Base-by-base conservation (phyloP, 2,329 filamentous ascomycete species). In the Fusarium mundagurra region DNA sequence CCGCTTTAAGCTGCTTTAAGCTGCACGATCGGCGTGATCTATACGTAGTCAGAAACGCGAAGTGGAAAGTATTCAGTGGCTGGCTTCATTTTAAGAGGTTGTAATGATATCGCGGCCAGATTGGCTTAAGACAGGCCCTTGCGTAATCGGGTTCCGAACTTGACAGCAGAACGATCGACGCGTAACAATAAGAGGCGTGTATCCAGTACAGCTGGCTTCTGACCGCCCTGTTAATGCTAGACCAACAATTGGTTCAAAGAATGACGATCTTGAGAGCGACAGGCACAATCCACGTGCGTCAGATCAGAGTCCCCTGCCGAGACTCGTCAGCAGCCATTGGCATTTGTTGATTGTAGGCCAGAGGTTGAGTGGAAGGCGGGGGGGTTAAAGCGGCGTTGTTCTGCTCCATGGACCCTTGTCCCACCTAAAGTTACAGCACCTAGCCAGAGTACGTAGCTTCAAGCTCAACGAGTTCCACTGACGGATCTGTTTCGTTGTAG, bases 381-480 rank as follows among this genome's bases (percentile, higher is more conserved):
- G 71, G 62, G 38, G 34, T 29, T 75, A 67, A 62, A 64, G 69
- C 69, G 51, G 62, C 62, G 34, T 27, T 61, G n/a, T 38, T 61
- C 54, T 68, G 51, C 53, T 59, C 53, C 29, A 47, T 44, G 70
- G 27, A 57, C 61, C 68, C 72, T 36, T 72, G 72, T 60, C 68
- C 61, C 55, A 39, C 51, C 44, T 50, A 55, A 45, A 33, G 34
- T 51, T 50, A 31, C 43, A 67, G 45, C 27, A 22, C 27, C 27
- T 22, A 33, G 27, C 6, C 29, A 48, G 27, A 8, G 29, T 51
- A n/a, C 29, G 61, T 67, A 54, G 63, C 57, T 58, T 41, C 54
- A 48, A 62, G 45, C 65, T 77, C 76, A 78, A 78, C 76, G 60
- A 77, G 74, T 77, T 77, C 75, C 72, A 67, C 65, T 34, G 53